Conservation (phyloP, 169 alveolate genomes). For the Cryptosporidium baileyi region DNA sequence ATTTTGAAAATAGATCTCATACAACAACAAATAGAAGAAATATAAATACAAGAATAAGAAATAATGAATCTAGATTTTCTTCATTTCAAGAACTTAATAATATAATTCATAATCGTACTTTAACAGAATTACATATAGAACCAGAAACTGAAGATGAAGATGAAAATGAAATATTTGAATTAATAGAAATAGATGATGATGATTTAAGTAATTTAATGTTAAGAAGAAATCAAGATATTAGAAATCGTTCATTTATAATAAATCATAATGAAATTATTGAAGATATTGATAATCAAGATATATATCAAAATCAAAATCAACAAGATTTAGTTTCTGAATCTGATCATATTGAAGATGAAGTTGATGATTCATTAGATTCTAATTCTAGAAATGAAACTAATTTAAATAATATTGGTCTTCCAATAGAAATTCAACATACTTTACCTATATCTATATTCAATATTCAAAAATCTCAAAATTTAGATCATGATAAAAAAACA, state of each 20-base stretch:
- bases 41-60: not conserved
- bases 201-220: not conserved
- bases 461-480: constrained; percentile 24
- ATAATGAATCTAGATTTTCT: not conserved
- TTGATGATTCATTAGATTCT: not conserved
- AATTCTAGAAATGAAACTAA: not conserved
- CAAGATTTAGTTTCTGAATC: not conserved
- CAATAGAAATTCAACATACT: constrained; percentile 11
- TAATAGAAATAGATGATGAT: constrained; percentile 30
- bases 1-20: not conserved
- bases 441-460: constrained; percentile 40
- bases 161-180: constrained; percentile 7
- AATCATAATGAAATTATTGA: not conserved
- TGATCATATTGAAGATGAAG: not conserved
- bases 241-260: constrained; percentile 23
- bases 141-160: not conserved
- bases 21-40: not conserved
- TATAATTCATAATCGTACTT: not conserved
- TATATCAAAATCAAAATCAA: not conserved
- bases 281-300: not conserved
- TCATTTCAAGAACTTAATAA: not conserved
- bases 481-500: constrained; percentile 55
- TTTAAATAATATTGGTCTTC: not conserved
- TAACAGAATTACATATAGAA: not conserved
- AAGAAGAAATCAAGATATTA: constrained; percentile 13